phyloP scores from a whole-genome alignment of 1,139 yeast genomes.

The Taphrina deformans region DNA sequence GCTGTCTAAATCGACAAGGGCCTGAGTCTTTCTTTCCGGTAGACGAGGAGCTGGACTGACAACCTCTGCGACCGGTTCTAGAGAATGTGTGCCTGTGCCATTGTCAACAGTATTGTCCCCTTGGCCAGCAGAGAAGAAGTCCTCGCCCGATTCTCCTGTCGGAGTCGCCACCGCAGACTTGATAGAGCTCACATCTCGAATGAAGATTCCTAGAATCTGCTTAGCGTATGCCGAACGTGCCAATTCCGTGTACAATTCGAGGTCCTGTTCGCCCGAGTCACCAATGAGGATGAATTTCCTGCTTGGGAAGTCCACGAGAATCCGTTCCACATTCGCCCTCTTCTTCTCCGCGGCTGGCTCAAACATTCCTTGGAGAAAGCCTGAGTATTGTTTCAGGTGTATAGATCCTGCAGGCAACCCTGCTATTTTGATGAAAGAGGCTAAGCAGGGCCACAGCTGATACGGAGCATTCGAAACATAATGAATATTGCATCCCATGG shows the following conservation, averaged over 20 bases:
- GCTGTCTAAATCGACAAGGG: constrained; percentile 8
- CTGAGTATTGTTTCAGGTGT: constrained; percentile 81
- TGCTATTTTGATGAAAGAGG: constrained; percentile 57
- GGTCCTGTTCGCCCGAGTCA: constrained; percentile 92
- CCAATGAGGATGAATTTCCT: constrained; percentile 82
- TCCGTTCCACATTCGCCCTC: constrained; percentile 59
- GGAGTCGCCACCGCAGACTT: constrained; percentile 11
- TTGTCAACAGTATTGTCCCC: constrained; percentile 20
- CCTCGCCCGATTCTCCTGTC: constrained; percentile 29
- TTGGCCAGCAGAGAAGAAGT: constrained; percentile 24
- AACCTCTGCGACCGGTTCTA: not conserved
- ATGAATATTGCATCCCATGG: constrained; percentile 61
- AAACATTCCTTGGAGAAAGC: constrained; percentile 74
- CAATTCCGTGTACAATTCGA: constrained; percentile 82
- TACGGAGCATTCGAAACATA: constrained; percentile 96
- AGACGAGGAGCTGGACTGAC: constrained; percentile 6
- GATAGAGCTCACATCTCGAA: constrained; percentile 60
- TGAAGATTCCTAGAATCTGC: constrained; percentile 70
- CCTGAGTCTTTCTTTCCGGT: not conserved
- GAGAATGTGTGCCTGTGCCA: not conserved
- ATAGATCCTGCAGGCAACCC: constrained; percentile 76
- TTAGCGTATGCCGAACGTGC: constrained; percentile 59
- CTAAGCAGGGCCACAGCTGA: constrained; percentile 71
- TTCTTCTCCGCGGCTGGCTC: constrained; percentile 87
- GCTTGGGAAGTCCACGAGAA: constrained; percentile 72